A percentile compares a stretch with the other conserved stretches of the same genome.
phyloP scores from a whole-genome alignment of 768 basidiomycete species.

The Termitomyces sp. region DNA sequence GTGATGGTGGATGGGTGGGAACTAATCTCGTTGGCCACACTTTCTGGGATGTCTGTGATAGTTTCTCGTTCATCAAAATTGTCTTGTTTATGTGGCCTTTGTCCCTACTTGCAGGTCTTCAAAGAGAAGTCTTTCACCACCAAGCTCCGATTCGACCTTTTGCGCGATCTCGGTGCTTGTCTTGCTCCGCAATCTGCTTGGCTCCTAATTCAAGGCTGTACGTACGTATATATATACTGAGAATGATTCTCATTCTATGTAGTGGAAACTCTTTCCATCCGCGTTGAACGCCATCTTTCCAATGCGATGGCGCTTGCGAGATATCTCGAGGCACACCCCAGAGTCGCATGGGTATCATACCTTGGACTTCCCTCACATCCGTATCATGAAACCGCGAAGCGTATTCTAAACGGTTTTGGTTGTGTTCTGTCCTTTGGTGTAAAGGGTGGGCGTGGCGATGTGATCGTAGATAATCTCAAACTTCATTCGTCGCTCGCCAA shows the following conservation, averaged over 20 bases:
- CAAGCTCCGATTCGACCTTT: slow-evolving; percentile 39
- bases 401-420: slow-evolving; percentile 41
- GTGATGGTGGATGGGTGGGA: slow-evolving; percentile 8
- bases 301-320: slow-evolving; percentile 40
- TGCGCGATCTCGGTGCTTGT: slow-evolving; percentile 49
- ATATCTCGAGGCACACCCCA: slow-evolving; percentile 48
- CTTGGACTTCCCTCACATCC: slow-evolving; percentile 48
- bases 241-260: slow-evolving; percentile 23
- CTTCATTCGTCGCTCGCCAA: slow-evolving; percentile 31
- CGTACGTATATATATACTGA: not conserved
- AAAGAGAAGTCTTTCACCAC: slow-evolving; percentile 15
- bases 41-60: slow-evolving; percentile 11
- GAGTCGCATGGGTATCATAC: slow-evolving; percentile 61
- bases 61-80: not conserved
- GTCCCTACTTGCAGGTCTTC: slow-evolving; percentile 5
- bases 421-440: slow-evolving; percentile 63
- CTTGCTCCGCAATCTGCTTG: slow-evolving; percentile 56
- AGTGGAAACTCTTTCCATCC: slow-evolving; percentile 54
- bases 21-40: slow-evolving; percentile 11
- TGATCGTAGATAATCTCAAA: slow-evolving; percentile 31
- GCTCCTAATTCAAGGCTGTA: slow-evolving; percentile 45
- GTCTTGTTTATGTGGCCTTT: not conserved
- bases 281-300: slow-evolving; percentile 49
- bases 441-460: slow-evolving; percentile 30
- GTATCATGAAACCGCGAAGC: slow-evolving; percentile 42